Percentiles rank a stretch among this genome's conserved stretches.
These are phyloP conservation scores for Mycena galericulata DNA, from an alignment of 768 basidiomycete species.

Conservation along the genomic window DNA sequence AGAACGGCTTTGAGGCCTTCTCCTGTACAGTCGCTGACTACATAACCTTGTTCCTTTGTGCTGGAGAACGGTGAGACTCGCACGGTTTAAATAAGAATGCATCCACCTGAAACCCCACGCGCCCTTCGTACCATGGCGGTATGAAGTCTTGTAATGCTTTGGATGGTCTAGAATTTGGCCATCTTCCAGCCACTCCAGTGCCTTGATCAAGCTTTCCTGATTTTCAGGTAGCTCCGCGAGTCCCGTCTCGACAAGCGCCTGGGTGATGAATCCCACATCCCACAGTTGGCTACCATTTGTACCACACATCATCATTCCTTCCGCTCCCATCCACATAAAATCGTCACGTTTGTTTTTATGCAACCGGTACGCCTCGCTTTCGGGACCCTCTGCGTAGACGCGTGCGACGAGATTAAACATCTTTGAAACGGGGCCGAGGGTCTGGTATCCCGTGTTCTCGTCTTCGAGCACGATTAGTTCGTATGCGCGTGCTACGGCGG, in stretches of 20 bases:
- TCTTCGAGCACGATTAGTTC: slow-evolving; percentile 87
- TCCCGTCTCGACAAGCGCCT: slow-evolving; percentile 92
- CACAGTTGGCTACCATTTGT: slow-evolving; percentile 96
- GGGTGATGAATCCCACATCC: slow-evolving; percentile 93
- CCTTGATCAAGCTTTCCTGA: slow-evolving; percentile 68
- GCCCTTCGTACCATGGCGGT: slow-evolving; percentile 76
- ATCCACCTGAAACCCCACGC: too few relatives aligned
- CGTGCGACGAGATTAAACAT: slow-evolving; percentile 93
- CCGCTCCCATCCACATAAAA: too few relatives aligned
- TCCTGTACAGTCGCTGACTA: slow-evolving; percentile 94
- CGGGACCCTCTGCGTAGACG: slow-evolving; percentile 78
- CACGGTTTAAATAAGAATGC: too few relatives aligned
- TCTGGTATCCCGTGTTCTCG: slow-evolving; percentile 88
- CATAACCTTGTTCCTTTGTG: slow-evolving; percentile 94
- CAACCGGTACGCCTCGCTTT: slow-evolving; percentile 78
- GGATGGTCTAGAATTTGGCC: slow-evolving; percentile 81
- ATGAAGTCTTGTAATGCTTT: slow-evolving; percentile 68
- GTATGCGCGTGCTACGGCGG: slow-evolving; percentile 76
- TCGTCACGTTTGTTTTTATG: too few relatives aligned
- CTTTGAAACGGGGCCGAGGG: slow-evolving; percentile 92
- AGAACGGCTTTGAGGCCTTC: slow-evolving; percentile 94
- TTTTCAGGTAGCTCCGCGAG: slow-evolving; percentile 81
- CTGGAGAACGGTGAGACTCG: too few relatives aligned
- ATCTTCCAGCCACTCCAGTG: slow-evolving; percentile 80
- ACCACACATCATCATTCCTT: too few relatives aligned